phyloP scores from a whole-genome alignment of 2,329 filamentous ascomycete species.

The Xylariales sp. region DNA sequence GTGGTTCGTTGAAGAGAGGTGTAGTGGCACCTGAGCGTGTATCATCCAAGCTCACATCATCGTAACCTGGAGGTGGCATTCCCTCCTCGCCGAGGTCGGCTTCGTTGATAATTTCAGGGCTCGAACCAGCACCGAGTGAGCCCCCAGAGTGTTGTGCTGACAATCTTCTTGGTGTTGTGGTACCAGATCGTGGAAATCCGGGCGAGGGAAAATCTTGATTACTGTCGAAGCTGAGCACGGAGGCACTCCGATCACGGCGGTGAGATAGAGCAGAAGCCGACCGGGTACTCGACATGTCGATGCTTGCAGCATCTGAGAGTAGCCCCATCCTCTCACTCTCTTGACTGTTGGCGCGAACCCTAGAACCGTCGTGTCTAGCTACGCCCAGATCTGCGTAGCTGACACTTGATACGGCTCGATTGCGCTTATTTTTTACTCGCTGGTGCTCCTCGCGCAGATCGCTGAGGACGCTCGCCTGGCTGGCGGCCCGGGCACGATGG shows the following conservation, averaged over 20 bases:
- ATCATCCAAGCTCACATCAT: slow-evolving; percentile 41
- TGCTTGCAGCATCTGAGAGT: slow-evolving; percentile 67
- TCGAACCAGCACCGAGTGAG: slow-evolving; percentile 36
- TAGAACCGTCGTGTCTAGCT: slow-evolving; percentile 71
- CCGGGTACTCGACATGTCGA: slow-evolving; percentile 32
- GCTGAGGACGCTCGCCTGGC: slow-evolving; percentile 50
- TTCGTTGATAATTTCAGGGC: slow-evolving; percentile 46
- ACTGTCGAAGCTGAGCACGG: slow-evolving; percentile 50
- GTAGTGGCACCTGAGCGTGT: slow-evolving; percentile 29
- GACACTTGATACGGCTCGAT: slow-evolving; percentile 68
- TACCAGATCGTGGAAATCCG: slow-evolving; percentile 34
- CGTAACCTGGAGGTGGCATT: slow-evolving; percentile 50
- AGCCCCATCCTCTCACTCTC: slow-evolving; percentile 71
- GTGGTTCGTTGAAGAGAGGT: slow-evolving; percentile 36
- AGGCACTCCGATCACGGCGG: slow-evolving; percentile 44
- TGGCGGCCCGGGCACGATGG: slow-evolving; percentile 45
- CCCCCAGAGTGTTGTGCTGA: slow-evolving; percentile 25
- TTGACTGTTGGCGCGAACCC: slow-evolving; percentile 66
- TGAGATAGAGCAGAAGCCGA: slow-evolving; percentile 22
- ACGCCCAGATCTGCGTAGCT: slow-evolving; percentile 74
- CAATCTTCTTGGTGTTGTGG: slow-evolving; percentile 33
- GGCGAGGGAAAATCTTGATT: slow-evolving; percentile 37
- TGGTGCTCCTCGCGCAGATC: slow-evolving; percentile 54
- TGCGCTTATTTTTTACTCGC: slow-evolving; percentile 53
- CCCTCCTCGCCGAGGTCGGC: slow-evolving; percentile 41